Conservation (phyloP, 306 rosid genomes). For the Citrullus colocynthis region DNA sequence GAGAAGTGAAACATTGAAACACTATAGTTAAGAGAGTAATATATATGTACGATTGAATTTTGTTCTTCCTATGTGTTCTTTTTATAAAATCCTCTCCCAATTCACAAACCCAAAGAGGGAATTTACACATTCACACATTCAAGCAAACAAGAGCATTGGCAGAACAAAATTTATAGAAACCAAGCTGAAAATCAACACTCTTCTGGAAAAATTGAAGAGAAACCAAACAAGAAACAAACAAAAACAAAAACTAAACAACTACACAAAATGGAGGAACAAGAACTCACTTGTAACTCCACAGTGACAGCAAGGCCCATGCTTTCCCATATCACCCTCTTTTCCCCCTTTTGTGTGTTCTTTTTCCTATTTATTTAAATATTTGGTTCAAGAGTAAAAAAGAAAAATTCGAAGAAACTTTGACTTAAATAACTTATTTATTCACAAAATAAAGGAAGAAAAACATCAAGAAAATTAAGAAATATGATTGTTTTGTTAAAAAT, state of each 20-base stretch:
- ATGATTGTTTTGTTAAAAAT: constrained; percentile 23
- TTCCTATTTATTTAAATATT: not conserved
- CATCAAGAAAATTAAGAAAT: constrained; percentile 16
- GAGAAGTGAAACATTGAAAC: constrained; percentile 9
- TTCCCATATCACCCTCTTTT: constrained; percentile 67
- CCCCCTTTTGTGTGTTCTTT: not conserved
- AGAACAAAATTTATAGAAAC: constrained; percentile 8
- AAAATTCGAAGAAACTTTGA: constrained; percentile 26
- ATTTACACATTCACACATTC: constrained; percentile 16
- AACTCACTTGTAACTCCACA: constrained; percentile 99
- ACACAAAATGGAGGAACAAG: constrained; percentile 53
- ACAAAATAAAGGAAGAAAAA: not conserved
- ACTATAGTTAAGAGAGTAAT: constrained; percentile 13
- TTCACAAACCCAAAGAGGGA: constrained; percentile 12
- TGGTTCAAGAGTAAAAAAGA: constrained; percentile 30
- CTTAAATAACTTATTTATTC: constrained; percentile 17
- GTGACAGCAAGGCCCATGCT: constrained; percentile 99
- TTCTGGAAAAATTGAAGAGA: not conserved
- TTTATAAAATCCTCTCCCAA: constrained; percentile 9
- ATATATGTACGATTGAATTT: constrained; percentile 5
- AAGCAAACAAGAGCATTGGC: constrained; percentile 12
- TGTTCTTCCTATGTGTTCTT: constrained; percentile 9
- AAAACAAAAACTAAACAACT: constrained; percentile 4
- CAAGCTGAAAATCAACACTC: constrained; percentile 2
- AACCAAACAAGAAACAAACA: not conserved